These are phyloP conservation scores for Nicotiana rustica DNA, from an alignment of 305 asterid species.

Conservation along the genomic window DNA sequence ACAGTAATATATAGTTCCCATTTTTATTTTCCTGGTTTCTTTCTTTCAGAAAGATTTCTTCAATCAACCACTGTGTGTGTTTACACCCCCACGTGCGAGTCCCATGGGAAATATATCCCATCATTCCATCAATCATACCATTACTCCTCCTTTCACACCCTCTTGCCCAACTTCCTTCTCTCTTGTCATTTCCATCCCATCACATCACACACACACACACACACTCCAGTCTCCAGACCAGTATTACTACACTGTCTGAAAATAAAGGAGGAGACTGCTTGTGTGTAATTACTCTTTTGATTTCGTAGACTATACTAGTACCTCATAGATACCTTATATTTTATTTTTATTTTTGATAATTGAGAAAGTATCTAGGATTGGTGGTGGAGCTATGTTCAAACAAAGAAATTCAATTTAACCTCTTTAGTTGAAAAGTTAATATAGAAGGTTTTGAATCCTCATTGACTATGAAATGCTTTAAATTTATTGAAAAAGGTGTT, in stretches of 20 bases:
- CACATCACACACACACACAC: background rate
- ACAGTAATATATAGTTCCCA: background rate
- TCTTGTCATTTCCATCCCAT: slow-evolving; percentile 44
- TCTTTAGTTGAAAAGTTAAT: no score
- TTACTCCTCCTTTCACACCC: background rate
- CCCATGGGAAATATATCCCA: slow-evolving; percentile 43
- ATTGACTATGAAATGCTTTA: no score
- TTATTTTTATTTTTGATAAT: no score
- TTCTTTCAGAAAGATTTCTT: background rate
- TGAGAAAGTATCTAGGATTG: no score
- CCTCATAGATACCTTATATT: no score
- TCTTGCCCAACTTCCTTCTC: slow-evolving; percentile 26
- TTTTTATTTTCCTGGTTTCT: background rate
- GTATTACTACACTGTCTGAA: background rate
- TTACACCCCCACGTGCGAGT: slow-evolving; percentile 29
- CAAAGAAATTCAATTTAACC: no score
- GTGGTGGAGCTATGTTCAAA: no score
- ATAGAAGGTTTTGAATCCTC: no score
- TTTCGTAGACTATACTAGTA: background rate
- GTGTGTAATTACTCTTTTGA: background rate
- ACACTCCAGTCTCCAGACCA: background rate
- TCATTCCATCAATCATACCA: slow-evolving; percentile 33
- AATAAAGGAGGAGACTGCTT: background rate
- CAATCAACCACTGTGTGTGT: background rate
- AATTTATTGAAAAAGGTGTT: no score